Conservation (phyloP, 23 red algal species). For the Gracilariopsis chorda region DNA sequence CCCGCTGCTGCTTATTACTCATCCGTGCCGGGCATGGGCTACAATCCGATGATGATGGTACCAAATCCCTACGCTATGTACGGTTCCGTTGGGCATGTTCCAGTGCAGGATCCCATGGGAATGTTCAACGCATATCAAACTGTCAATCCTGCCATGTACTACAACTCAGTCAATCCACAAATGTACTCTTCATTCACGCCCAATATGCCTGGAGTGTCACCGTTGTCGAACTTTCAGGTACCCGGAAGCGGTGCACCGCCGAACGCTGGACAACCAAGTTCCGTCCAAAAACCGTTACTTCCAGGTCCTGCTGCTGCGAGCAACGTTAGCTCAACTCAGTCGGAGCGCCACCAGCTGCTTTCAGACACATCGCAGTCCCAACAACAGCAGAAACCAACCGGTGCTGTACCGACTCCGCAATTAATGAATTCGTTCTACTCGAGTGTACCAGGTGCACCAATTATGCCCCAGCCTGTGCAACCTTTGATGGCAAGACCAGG, state of each 20-base stretch:
- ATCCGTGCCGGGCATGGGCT: constrained; percentile 47
- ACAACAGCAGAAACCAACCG: background rate
- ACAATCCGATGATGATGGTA: constrained; percentile 64
- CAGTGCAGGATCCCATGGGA: constrained; percentile 27
- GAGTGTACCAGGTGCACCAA: background rate
- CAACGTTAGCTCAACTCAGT: background rate
- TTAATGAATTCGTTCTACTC: constrained; percentile 10
- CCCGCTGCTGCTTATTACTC: constrained; percentile 37
- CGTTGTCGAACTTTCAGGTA: background rate
- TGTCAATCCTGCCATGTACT: constrained; percentile 77
- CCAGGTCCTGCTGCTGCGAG: background rate
- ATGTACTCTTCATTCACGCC: constrained; percentile 23
- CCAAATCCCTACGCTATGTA: constrained; percentile 69
- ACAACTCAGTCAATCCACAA: constrained; percentile 45
- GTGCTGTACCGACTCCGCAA: background rate
- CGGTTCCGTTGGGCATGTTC: constrained; percentile 39
- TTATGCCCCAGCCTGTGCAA: background rate
- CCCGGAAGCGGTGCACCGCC: background rate
- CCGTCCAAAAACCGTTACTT: background rate
- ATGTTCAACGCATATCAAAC: constrained; percentile 68
- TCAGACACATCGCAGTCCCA: background rate
- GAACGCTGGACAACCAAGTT: background rate
- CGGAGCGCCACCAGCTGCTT: background rate
- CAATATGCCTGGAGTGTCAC: constrained; percentile 9
- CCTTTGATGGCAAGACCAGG: constrained; percentile 23